Evolutionary conservation across 2,329 filamentous ascomycete species (phyloP).

Genomic region (Arachnopeziza araneosa): DNA sequence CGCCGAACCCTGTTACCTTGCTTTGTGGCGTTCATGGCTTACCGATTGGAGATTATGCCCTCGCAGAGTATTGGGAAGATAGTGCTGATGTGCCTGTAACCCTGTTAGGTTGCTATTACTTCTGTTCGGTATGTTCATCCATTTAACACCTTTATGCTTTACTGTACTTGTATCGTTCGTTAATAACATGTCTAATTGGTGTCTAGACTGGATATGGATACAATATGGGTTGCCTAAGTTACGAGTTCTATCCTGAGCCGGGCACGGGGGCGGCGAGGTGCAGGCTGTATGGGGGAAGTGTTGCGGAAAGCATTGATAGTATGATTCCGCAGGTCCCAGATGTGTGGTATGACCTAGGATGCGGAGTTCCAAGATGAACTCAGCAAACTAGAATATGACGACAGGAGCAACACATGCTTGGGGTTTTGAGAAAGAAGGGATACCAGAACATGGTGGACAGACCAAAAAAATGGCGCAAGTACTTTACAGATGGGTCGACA

Average conservation of each 20-base stretch:
- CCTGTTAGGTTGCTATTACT: constrained; percentile 38
- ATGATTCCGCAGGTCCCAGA: constrained; percentile 18
- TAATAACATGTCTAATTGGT: neutral
- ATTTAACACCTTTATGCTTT: neutral
- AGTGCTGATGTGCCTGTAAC: constrained; percentile 31
- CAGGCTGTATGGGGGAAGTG: constrained; percentile 22
- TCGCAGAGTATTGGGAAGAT: constrained; percentile 36
- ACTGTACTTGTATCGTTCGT: neutral
- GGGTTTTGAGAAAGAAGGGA: neutral
- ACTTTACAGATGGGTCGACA: no score
- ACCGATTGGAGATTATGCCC: constrained; percentile 33
- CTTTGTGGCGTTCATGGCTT: constrained; percentile 38
- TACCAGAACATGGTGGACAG: neutral
- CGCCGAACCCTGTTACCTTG: constrained; percentile 24
- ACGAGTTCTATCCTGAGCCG: constrained; percentile 18
- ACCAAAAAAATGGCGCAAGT: no score
- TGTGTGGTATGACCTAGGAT: constrained; percentile 25
- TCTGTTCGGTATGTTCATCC: constrained; percentile 32
- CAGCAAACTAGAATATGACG: neutral
- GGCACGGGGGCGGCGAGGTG: constrained; percentile 19
- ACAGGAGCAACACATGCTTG: neutral
- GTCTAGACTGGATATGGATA: constrained; percentile 8
- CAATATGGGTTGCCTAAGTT: constrained; percentile 16
- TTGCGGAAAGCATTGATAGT: constrained; percentile 19
- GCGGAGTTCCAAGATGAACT: constrained; percentile 14